Evolutionary conservation across 768 basidiomycete species (phyloP), one percentile per base, ranked within the genome.

Genomic region (Russula foetens): DNA sequence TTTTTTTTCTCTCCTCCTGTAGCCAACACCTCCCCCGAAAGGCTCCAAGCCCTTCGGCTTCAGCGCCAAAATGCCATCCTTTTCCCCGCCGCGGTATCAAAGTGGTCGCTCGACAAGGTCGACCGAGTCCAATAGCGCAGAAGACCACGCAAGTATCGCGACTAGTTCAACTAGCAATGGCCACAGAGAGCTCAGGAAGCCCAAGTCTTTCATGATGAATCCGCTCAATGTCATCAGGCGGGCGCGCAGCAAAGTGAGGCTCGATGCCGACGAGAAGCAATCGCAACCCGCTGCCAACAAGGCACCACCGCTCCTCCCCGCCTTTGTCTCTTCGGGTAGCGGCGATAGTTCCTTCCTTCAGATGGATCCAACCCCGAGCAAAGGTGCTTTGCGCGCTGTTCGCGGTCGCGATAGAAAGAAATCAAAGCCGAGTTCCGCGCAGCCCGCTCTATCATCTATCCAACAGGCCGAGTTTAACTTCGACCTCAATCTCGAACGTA

Each of bases 401-500:
- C 65, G 61, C 56, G 62, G 39, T 35, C 64, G 59, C 63, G 77
- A 73, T 63, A 74, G 69, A 60, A 75, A 74, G 63, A 73, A 71
- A 35, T 64, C 68, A 11, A 65, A 70, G 64, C 67, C 54, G 49
- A 24, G 65, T 63, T 59, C 15, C 53, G 69, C 62, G 54, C 66
- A 63, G 66, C 74, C 62, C 67, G 72, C 60, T 69, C 72, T 65
- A 70, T 29, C 66, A 70, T 29, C 70, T 74, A 0, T 71, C 75
- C 0, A 69, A 70, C 35, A 71, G 46, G 71, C 69, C 15, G 72
- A 75, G 38, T 76, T 82, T 59, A 74, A 71, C 24, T 79, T 89
- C 45, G 87, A 90, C 70, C 82, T 81, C 21, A 81, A 92, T 69
- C 70, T 91, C 46, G 80, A 86, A 11, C 74, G 81, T 53, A 92